Base-by-base conservation (phyloP, 2,329 filamentous ascomycete genomes). In the Neopestalotiopsis sp. region DNA sequence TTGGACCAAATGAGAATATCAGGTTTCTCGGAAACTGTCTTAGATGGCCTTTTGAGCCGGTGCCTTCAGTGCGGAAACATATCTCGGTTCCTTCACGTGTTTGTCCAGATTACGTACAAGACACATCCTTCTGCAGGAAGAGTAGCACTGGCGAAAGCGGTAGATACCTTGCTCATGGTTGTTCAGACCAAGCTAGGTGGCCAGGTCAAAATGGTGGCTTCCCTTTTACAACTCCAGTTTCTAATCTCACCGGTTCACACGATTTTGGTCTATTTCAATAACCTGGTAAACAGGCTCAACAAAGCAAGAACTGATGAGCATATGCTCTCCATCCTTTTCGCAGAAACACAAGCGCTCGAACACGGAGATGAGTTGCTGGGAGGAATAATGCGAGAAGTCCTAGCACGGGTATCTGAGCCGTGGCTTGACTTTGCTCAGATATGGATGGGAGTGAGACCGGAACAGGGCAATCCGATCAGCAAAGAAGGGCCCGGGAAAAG, bases 401-500 rank as follows among this genome's bases (percentile, higher is more conserved):
- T 96, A 17, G 83, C 84, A 59, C 84, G 87, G 52, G 89, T 91
- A 1, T 89, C 89, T 1, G 80, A 81, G 34, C 92, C 92, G 0
- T 94, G 91, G 88, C 81, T 92, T 9, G 86, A 90, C 66, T 86
- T 91, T 65, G 83, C 92, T 7, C 87, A 91, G 72, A 89, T 91
- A 74, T 96, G 93, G 93, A 89, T 95, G 69, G 94, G 94, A 0
- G 85, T 93, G 12, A 86, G 83, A 69, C 81, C 83, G 2, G 90
- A 92, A 72, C 81, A 85, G 45, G 87, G 88, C 1, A 80, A 88
- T 12, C 84, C 85, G 0, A 74, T 90, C 38, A 83, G 84, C 4
- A 90, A 85, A 75, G 76, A 83, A 66, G 82, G 84, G 20, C 77
- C 80, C 49, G 83, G 78, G 68, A 89, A 87, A 72, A 84, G 87